Conservation (phyloP, 2,329 filamentous ascomycete genomes). For the Diplodia corticola region DNA sequence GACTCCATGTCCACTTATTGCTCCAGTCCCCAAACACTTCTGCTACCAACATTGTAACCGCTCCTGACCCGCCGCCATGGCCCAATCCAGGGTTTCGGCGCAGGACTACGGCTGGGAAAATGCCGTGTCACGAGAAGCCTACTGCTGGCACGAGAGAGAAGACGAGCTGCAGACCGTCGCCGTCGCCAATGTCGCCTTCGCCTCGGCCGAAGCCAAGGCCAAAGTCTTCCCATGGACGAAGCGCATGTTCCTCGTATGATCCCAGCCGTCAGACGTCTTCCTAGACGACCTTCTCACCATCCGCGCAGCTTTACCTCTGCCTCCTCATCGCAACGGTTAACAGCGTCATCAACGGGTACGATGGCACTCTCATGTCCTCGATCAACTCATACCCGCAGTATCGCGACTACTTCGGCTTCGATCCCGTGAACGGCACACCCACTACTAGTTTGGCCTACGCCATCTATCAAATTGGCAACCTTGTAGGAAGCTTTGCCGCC, state of each 20-base stretch:
- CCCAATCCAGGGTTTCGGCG: neutral
- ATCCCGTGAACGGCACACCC: slow-evolving; percentile 36
- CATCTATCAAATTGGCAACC: slow-evolving; percentile 52
- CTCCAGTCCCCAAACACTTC: neutral
- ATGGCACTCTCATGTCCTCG: slow-evolving; percentile 52
- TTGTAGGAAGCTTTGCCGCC: slow-evolving; percentile 46
- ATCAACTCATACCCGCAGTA: slow-evolving; percentile 52
- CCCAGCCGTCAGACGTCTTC: neutral
- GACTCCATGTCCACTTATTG: neutral
- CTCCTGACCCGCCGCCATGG: slow-evolving; percentile 1
- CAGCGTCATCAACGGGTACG: slow-evolving; percentile 51
- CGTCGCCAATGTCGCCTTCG: slow-evolving; percentile 42
- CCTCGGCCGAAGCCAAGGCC: slow-evolving; percentile 49
- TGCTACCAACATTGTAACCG: neutral
- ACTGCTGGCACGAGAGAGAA: slow-evolving; percentile 14
- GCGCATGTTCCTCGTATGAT: slow-evolving; percentile 46
- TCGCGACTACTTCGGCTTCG: slow-evolving; percentile 46
- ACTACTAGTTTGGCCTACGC: slow-evolving; percentile 51
- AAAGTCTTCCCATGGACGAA: slow-evolving; percentile 42
- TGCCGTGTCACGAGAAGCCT: slow-evolving; percentile 6
- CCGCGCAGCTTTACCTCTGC: slow-evolving; percentile 42
- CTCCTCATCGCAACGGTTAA: slow-evolving; percentile 47
- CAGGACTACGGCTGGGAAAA: slow-evolving; percentile 11
- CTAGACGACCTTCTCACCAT: neutral
- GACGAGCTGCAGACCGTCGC: slow-evolving; percentile 2